phyloP scores from a whole-genome alignment of 1,284 basidiomycete genomes.

The Cystobasidium slooffiae region DNA sequence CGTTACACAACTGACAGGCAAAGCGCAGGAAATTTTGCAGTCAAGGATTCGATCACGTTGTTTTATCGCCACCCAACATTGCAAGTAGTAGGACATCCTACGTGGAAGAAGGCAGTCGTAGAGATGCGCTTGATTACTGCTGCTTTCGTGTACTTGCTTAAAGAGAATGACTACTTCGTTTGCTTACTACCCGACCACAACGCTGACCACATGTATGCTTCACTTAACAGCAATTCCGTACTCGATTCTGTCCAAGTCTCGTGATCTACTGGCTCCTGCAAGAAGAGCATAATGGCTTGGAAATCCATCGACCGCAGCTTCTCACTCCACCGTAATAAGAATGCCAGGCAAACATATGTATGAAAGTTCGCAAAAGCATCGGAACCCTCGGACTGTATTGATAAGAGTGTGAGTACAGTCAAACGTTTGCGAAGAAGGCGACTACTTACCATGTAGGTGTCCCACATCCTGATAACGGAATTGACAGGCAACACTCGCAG shows the following conservation, averaged over 20 bases:
- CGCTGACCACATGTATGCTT: conserved; percentile 44
- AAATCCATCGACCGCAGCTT: conserved; percentile 92
- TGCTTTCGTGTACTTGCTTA: neutral
- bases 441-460: conserved; percentile 85
- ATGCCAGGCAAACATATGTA: conserved; percentile 92
- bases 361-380: conserved; percentile 97
- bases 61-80: neutral
- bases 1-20: neutral
- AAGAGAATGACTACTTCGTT: conserved; percentile 19
- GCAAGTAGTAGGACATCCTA: too few relatives aligned
- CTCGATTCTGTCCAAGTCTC: conserved; percentile 42
- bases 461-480: conserved; percentile 98
- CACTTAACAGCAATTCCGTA: conserved; percentile 42
- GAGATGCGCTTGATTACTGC: neutral
- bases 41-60: neutral
- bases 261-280: conserved; percentile 46
- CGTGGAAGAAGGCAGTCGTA: neutral
- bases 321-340: conserved; percentile 88
- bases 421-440: neutral
- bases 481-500: conserved; percentile 95
- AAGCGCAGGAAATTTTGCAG: conserved; percentile 13
- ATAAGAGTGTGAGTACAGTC: neutral
- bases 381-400: conserved; percentile 79
- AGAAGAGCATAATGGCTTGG: conserved; percentile 63
- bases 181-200: conserved; percentile 42